Conservation (phyloP, 2,329 filamentous ascomycete species). For the Colletotrichum tanaceti region DNA sequence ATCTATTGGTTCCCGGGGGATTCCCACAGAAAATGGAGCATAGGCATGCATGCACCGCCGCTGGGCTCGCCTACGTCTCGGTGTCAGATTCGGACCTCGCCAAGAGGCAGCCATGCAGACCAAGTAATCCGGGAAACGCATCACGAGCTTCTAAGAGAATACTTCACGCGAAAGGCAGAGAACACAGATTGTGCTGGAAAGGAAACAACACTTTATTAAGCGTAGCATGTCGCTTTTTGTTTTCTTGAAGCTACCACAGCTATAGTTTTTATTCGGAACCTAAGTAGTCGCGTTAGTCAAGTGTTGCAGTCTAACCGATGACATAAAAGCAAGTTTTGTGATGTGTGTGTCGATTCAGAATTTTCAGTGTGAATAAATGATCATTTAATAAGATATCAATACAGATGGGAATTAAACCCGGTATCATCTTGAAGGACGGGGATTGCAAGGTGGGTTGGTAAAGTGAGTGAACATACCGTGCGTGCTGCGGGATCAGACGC, state of each 20-base stretch:
- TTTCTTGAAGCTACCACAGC: not conserved
- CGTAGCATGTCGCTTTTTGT: no score
- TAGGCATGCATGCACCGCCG: not conserved
- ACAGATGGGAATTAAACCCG: constrained; percentile 26
- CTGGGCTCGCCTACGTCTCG: constrained; percentile 7
- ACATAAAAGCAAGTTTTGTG: not conserved
- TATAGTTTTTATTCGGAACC: not conserved
- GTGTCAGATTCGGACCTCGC: not conserved
- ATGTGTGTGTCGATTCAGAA: constrained; percentile 27
- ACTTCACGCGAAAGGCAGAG: not conserved
- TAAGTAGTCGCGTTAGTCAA: constrained; percentile 4
- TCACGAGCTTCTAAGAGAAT: not conserved
- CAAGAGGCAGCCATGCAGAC: not conserved
- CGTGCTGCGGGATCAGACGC: not conserved
- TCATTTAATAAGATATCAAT: constrained; percentile 38
- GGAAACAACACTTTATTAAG: not conserved
- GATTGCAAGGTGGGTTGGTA: not conserved
- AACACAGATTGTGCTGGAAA: not conserved
- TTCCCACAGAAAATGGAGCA: not conserved
- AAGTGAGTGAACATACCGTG: constrained; percentile 13
- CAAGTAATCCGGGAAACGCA: not conserved
- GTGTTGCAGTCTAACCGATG: no score
- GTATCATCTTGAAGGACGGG: constrained; percentile 30
- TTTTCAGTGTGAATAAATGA: constrained; percentile 38
- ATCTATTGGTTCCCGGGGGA: constrained; percentile 5